A percentile compares a stretch with the other conserved stretches of the same genome.
Conservation (phyloP, 2,329 filamentous ascomycete species). For the Trichoderma koningii region DNA sequence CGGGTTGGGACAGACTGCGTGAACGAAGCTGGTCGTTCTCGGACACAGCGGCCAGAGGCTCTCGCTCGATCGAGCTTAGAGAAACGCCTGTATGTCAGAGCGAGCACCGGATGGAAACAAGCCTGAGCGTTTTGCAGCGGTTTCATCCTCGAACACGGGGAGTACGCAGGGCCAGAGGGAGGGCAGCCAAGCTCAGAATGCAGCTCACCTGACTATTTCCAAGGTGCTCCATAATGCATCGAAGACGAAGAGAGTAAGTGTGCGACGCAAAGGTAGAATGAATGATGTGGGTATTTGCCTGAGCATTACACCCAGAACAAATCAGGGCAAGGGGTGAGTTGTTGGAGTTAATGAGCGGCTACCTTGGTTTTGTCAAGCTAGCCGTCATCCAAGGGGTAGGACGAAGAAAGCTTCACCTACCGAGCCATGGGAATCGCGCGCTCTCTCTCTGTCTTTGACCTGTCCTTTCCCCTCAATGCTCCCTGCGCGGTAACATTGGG, state of each 20-base stretch:
- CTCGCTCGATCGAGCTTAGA: constrained; percentile 5
- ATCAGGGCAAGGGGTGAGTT: neutral
- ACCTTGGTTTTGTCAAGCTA: neutral
- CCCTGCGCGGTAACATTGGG: neutral
- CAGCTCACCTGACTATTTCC: neutral
- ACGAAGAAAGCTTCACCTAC: neutral
- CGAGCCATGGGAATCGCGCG: neutral
- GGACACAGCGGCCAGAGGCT: neutral
- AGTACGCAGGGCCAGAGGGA: constrained; percentile 13
- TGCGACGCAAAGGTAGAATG: neutral
- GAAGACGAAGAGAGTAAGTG: neutral
- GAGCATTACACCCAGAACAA: neutral
- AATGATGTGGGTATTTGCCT: neutral
- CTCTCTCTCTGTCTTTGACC: neutral
- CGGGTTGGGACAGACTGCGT: neutral
- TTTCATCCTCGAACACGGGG: constrained; percentile 18
- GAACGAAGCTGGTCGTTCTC: neutral
- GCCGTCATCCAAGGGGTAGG: neutral
- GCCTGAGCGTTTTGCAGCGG: constrained; percentile 14
- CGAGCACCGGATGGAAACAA: neutral
- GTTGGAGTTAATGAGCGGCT: neutral
- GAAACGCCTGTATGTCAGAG: neutral
- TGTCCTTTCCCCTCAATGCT: neutral
- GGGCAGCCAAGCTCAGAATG: constrained; percentile 18
- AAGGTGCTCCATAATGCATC: neutral